Evolutionary conservation across 192 early-diverging fungal species (phyloP).

Genomic region (Coemansia sp.): DNA sequence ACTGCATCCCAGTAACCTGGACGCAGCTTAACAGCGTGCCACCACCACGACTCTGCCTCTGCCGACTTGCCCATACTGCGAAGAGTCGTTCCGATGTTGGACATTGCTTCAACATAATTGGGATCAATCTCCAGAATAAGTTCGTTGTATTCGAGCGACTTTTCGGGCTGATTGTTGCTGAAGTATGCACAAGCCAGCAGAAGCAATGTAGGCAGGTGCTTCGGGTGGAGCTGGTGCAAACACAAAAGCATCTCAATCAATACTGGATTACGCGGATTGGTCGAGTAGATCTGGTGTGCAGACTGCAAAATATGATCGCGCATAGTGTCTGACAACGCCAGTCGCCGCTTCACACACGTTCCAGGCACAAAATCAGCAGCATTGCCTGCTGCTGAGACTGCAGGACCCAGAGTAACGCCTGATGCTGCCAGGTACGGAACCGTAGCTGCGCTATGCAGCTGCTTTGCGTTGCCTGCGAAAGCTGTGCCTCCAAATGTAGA

Average conservation of each 20-base stretch:
- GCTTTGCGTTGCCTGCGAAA: constrained; percentile 1
- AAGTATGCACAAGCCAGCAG: constrained; percentile 87
- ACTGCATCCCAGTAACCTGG: constrained; percentile 93
- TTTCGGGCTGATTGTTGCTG: constrained; percentile 67
- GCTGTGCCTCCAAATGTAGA: constrained; percentile 3
- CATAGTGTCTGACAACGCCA: constrained; percentile 22
- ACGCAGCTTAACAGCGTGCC: constrained; percentile 74
- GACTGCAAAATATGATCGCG: constrained; percentile 64
- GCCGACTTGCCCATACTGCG: constrained; percentile 69
- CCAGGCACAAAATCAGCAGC: constrained; percentile 39
- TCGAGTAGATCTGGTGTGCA: constrained; percentile 63
- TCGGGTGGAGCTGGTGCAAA: constrained; percentile 57
- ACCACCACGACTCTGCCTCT: constrained; percentile 84
- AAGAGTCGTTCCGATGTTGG: constrained; percentile 86
- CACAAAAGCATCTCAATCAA: constrained; percentile 56
- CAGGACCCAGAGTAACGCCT: neutral
- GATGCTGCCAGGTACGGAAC: neutral
- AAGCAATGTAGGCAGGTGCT: constrained; percentile 80
- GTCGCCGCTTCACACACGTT: constrained; percentile 30
- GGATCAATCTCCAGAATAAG: constrained; percentile 78
- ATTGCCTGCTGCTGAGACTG: neutral
- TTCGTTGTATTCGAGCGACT: constrained; percentile 80
- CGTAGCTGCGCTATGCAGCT: neutral
- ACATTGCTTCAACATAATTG: constrained; percentile 87
- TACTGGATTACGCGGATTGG: constrained; percentile 55